Base-by-base conservation (phyloP, 192 early-diverging fungal species). In the Backusella australiensis region DNA sequence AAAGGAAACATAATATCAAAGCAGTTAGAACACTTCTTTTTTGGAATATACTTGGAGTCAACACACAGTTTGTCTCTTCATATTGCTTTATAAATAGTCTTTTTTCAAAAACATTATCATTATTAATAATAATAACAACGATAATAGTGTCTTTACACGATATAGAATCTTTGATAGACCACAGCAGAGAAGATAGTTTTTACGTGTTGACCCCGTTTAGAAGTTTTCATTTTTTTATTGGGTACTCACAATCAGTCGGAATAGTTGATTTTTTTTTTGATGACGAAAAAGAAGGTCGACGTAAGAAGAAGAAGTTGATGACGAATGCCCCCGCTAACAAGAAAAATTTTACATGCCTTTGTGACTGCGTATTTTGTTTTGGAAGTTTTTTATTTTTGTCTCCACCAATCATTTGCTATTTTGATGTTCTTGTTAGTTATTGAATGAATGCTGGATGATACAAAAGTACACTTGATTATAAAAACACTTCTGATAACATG, bases 281-380 rank as follows among this genome's bases (percentile, higher is more conserved):
- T 63, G 56, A 63, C 56, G 56, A 63, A 63, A 56, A 63, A 63
- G 56, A 63, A 63, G 56, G 56, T 63, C 56, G 56, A 63, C 56
- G 56, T 63, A 63, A 63, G 52, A 63, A 29, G 56, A 63, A 63
- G 56, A 63, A 63, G 56, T 29, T 63, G 56, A 63, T 63, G 56
- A 63, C 56, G 56, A 63, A 63, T 63, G 56, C 56, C 1, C 23
- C 56, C 21, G 9, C 19, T 14, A 8, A 14, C 23, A 63, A 14
- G 6, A 21, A 23, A 63, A 63, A 29, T 5, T 26, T 63, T 63
- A 63, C 56, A 63, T 14, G 56, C 56, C 26, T 4, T 1, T 12
- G 56, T 63, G 56, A 63, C 56, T 26, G 21, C 9, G 0, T 63
- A 21, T 63, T 63, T 26, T 32, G 11, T 72, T 46, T 38, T 42